Percentiles rank a stretch among this genome's conserved stretches.
Evolutionary conservation across 768 basidiomycete species (phyloP).

Genomic region (Heimioporus sp.): DNA sequence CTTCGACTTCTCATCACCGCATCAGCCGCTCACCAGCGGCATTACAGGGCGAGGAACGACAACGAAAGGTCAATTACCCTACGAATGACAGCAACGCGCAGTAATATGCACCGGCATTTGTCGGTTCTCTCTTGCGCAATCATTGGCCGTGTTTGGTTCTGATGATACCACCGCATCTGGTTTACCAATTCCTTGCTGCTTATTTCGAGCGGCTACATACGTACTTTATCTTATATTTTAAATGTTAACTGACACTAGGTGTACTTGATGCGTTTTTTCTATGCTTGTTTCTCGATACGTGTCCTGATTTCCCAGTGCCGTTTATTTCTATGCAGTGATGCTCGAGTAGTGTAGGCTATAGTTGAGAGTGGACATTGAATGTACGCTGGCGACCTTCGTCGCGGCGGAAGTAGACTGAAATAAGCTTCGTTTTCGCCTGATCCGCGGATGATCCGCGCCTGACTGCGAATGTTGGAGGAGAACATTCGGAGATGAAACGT

Average conservation of each 20-base stretch:
- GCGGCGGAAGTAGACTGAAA: slow-evolving; percentile 7
- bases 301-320: slow-evolving; percentile 1
- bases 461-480: slow-evolving; percentile 21
- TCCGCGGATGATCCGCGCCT: slow-evolving; percentile 26
- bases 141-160: not conserved
- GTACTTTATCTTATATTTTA: slow-evolving; percentile 32
- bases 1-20: slow-evolving; percentile 16
- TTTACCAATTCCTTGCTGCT: slow-evolving; percentile 7
- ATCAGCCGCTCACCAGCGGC: slow-evolving; percentile 10
- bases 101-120: not conserved
- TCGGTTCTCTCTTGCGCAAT: not conserved
- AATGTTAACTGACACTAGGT: slow-evolving; percentile 24
- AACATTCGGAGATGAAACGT: slow-evolving; percentile 28
- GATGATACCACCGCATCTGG: slow-evolving; percentile 10
- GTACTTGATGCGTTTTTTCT: slow-evolving; percentile 14
- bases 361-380: too few relatives aligned
- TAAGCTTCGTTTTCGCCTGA: slow-evolving; percentile 10
- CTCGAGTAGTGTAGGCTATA: slow-evolving; percentile 4
- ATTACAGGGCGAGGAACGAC: slow-evolving; percentile 24
- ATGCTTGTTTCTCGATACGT: slow-evolving; percentile 1
- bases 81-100: slow-evolving; percentile 6
- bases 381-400: too few relatives aligned
- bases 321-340: slow-evolving; percentile 8
- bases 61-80: slow-evolving; percentile 19
- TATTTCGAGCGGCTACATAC: slow-evolving; percentile 25